Conservation (phyloP, 129 eudicot species). For the Mikania micrantha region DNA sequence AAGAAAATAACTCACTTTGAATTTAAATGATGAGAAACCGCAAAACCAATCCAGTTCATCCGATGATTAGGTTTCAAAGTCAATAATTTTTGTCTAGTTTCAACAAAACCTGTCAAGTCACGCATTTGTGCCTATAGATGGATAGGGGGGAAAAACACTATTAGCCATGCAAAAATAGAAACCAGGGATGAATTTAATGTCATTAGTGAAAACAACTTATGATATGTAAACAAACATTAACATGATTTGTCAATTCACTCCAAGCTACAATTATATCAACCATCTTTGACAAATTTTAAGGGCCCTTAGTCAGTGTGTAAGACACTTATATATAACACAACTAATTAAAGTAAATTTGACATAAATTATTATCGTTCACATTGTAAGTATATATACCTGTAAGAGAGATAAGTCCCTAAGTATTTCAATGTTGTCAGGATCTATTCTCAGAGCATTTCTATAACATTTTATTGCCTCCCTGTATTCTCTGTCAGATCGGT, state of each 20-base stretch:
- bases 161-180: slow-evolving; percentile 21
- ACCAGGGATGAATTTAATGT: neutral
- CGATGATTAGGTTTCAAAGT: slow-evolving; percentile 97
- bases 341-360: neutral
- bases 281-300: neutral
- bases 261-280: neutral
- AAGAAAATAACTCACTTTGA: slow-evolving; percentile 45
- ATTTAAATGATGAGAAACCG: slow-evolving; percentile 90
- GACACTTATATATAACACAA: neutral
- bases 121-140: slow-evolving; percentile 90
- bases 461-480: slow-evolving; percentile 96
- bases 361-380: neutral
- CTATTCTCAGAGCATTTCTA: slow-evolving; percentile 93
- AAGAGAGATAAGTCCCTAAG: slow-evolving; percentile 89
- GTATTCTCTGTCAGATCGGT: slow-evolving; percentile 97
- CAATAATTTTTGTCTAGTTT: slow-evolving; percentile 91
- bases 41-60: slow-evolving; percentile 99
- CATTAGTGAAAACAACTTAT: neutral
- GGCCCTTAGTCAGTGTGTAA: neutral
- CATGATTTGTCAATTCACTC: neutral
- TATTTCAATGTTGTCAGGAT: slow-evolving; percentile 98
- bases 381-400: slow-evolving; percentile 46
- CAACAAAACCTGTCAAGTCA: slow-evolving; percentile 97
- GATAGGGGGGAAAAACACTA: neutral
- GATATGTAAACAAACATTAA: neutral